phyloP scores from a whole-genome alignment of 2,329 filamentous ascomycete species.

The Arthrobotrys entomopaga region DNA sequence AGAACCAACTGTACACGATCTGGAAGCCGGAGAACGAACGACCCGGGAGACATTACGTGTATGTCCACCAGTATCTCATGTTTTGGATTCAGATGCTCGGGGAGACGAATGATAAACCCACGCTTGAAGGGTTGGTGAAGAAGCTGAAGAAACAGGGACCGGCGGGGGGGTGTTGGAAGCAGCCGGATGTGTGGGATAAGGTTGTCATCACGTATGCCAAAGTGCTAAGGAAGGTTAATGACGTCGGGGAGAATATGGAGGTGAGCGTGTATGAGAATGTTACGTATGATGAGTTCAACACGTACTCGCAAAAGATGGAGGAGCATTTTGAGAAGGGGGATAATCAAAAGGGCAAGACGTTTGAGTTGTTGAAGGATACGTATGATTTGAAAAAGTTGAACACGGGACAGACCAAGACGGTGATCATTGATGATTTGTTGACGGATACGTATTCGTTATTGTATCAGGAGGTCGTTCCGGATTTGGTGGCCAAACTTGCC shows the following conservation, averaged over 20 bases:
- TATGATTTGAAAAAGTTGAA: constrained; percentile 82
- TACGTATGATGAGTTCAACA: constrained; percentile 73
- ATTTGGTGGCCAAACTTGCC: constrained; percentile 65
- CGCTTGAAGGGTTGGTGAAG: constrained; percentile 80
- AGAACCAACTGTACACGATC: constrained; percentile 92
- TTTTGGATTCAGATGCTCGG: constrained; percentile 82
- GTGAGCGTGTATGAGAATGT: constrained; percentile 73
- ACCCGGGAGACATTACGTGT: constrained; percentile 88
- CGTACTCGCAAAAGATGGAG: constrained; percentile 70
- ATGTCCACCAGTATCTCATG: constrained; percentile 84
- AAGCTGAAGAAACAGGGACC: constrained; percentile 80
- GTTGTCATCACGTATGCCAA: constrained; percentile 70
- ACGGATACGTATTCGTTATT: constrained; percentile 86
- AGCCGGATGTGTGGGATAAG: constrained; percentile 72
- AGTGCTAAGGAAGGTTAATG: constrained; percentile 68
- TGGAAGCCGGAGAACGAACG: constrained; percentile 91
- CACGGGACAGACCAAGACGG: constrained; percentile 83
- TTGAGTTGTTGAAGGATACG: constrained; percentile 74
- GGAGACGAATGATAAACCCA: constrained; percentile 77
- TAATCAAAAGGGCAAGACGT: constrained; percentile 61
- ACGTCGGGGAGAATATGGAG: constrained; percentile 71
- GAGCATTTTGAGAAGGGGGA: constrained; percentile 62
- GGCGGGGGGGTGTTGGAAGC: constrained; percentile 74
- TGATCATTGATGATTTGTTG: constrained; percentile 90
- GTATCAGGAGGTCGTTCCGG: constrained; percentile 74